These are phyloP conservation scores for Neophaeococcomyces mojaviensis DNA, from an alignment of 2,329 filamentous ascomycete species.

Conservation along the genomic window DNA sequence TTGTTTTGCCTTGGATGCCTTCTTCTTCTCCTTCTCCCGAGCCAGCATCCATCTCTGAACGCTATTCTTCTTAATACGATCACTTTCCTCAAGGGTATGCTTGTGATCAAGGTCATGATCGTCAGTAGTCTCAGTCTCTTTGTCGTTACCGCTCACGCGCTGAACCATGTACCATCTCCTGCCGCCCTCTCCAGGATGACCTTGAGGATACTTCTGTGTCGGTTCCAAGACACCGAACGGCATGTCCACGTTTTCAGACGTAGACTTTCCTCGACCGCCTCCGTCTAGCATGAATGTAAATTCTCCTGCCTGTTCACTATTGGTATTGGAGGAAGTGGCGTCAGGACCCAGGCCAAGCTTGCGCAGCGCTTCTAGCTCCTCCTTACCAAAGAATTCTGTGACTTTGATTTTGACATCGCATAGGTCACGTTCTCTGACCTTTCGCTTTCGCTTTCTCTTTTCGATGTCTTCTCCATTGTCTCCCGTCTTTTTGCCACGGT, in stretches of 20 bases:
- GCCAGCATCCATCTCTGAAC: constrained; percentile 60
- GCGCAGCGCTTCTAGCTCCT: constrained; percentile 14
- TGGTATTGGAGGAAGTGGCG: constrained; percentile 22
- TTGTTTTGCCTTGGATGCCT: constrained; percentile 21
- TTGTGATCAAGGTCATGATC: constrained; percentile 58
- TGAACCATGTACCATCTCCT: constrained; percentile 66
- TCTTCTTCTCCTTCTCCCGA: constrained; percentile 59
- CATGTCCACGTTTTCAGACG: constrained; percentile 16
- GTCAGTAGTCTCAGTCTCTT: constrained; percentile 11
- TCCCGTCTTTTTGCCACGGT: constrained; percentile 51
- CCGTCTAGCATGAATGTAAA: constrained; percentile 5
- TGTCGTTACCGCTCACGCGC: constrained; percentile 61
- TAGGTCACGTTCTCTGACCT: constrained; percentile 66
- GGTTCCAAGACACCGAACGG: constrained; percentile 40
- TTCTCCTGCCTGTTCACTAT: constrained; percentile 20
- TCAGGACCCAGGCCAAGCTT: constrained; percentile 11
- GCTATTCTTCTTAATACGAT: constrained; percentile 74
- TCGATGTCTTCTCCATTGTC: constrained; percentile 50
- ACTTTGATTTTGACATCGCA: constrained; percentile 85
- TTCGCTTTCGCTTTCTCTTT: constrained; percentile 75
- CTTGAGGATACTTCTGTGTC: constrained; percentile 32
- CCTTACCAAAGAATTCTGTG: constrained; percentile 64
- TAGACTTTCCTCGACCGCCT: constrained; percentile 14
- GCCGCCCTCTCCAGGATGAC: constrained; percentile 42
- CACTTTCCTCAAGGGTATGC: constrained; percentile 64